phyloP scores from a whole-genome alignment of 768 basidiomycete species.

The Boletus rubescentipes region DNA sequence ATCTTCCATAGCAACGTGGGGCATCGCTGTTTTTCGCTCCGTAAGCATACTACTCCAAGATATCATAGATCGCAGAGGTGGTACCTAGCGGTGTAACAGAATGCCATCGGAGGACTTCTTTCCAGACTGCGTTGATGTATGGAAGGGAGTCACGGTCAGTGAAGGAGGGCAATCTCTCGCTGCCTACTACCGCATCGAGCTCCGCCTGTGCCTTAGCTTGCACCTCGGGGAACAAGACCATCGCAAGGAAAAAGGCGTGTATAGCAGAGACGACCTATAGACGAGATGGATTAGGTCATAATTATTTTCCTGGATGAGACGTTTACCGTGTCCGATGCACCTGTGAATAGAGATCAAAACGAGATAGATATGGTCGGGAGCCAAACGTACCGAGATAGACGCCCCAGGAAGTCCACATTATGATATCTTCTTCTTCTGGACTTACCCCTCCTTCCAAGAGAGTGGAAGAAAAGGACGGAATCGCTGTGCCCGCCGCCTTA shows the following conservation, averaged over 20 bases:
- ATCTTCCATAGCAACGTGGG: conserved; percentile 24
- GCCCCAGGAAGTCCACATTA: conserved; percentile 17
- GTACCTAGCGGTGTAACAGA: conserved; percentile 14
- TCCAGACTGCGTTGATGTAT: conserved; percentile 25
- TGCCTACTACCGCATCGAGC: conserved; percentile 24
- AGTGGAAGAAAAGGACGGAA: conserved; percentile 19
- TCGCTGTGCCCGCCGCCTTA: conserved; percentile 18
- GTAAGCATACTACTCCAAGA: neutral
- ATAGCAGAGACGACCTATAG: conserved; percentile 16
- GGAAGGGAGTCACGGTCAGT: conserved; percentile 24
- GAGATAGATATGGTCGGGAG: neutral
- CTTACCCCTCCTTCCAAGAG: conserved; percentile 11
- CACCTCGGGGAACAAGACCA: conserved; percentile 24
- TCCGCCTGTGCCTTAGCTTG: conserved; percentile 26
- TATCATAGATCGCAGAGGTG: conserved; percentile 22
- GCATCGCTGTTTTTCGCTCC: conserved; percentile 1
- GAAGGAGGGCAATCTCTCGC: conserved; percentile 19
- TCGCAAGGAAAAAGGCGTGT: conserved; percentile 26
- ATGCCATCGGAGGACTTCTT: conserved; percentile 29
- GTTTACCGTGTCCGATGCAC: conserved; percentile 46
- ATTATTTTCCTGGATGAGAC: conserved; percentile 38
- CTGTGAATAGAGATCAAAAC: neutral
- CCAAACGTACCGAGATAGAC: conserved; percentile 10
- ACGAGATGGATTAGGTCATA: conserved; percentile 8
- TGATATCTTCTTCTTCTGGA: conserved; percentile 18